Percentiles rank a stretch among this genome's conserved stretches.
These are phyloP conservation scores for Roridomyces roridus DNA, from an alignment of 768 basidiomycete species.

Conservation along the genomic window DNA sequence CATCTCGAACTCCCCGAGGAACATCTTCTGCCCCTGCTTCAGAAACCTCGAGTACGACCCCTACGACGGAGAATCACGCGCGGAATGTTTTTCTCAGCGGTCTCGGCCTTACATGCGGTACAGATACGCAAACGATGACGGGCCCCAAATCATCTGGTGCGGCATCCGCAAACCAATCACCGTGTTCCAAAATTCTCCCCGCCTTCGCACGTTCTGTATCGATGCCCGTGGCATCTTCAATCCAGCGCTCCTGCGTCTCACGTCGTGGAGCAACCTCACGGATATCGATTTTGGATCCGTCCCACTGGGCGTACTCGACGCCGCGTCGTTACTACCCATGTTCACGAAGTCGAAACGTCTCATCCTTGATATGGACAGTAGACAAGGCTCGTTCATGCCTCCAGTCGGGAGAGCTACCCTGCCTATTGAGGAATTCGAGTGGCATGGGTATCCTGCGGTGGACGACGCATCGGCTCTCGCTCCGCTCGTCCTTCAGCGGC, in stretches of 20 bases:
- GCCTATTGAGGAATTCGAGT: not conserved
- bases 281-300: not conserved
- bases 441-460: not conserved
- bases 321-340: not conserved
- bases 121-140: too few relatives aligned
- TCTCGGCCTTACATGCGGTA: too few relatives aligned
- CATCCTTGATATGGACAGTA: not conserved
- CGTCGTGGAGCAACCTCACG: constrained; percentile 1
- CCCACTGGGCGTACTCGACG: not conserved
- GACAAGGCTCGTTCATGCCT: not conserved
- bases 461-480: not conserved
- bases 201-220: not conserved
- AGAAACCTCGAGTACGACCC: not conserved
- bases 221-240: not conserved
- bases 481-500: constrained; percentile 1
- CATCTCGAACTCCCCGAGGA: not conserved
- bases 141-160: too few relatives aligned
- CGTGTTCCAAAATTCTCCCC: not conserved
- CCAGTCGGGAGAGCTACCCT: not conserved
- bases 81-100: too few relatives aligned
- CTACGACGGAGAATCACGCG: not conserved
- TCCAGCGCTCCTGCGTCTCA: not conserved
- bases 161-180: not conserved
- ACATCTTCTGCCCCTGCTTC: not conserved
- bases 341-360: not conserved